Percentiles rank a stretch among this genome's conserved stretches.
Evolutionary conservation across 2,329 filamentous ascomycete genomes (phyloP).

Genomic region (Claviceps citrina): DNA sequence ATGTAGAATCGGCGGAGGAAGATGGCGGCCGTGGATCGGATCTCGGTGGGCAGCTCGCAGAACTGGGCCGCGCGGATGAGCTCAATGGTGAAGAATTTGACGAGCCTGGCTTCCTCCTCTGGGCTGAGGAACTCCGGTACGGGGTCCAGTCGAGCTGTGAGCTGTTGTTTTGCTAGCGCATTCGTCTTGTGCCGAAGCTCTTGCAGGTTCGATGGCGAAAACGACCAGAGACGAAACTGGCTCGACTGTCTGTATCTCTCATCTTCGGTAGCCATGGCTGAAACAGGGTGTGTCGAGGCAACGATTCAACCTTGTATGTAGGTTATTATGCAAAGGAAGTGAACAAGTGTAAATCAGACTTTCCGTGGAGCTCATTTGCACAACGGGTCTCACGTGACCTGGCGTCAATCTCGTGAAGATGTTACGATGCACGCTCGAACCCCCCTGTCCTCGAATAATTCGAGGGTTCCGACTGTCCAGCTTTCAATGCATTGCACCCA

Average conservation of each 20-base stretch:
- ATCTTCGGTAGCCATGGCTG: conserved; percentile 63
- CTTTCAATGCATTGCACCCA: background rate
- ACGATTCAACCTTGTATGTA: background rate
- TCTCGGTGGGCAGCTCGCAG: conserved; percentile 34
- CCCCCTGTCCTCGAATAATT: no score
- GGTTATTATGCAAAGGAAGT: background rate
- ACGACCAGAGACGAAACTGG: conserved; percentile 88
- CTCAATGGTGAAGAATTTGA: conserved; percentile 59
- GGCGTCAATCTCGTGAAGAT: conserved; percentile 1
- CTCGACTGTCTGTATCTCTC: conserved; percentile 78
- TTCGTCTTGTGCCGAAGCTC: conserved; percentile 68
- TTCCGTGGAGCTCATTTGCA: background rate
- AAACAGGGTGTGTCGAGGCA: background rate
- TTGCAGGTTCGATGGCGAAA: conserved; percentile 56
- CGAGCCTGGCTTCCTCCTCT: conserved; percentile 66
- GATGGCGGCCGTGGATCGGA: conserved; percentile 58
- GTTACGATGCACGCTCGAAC: background rate
- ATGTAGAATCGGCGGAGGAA: conserved; percentile 92
- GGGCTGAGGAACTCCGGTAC: conserved; percentile 67
- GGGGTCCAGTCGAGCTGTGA: conserved; percentile 36
- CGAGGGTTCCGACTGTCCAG: no score
- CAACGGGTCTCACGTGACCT: conserved; percentile 7
- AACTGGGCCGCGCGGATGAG: conserved; percentile 41
- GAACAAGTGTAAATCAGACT: background rate
- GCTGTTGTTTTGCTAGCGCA: conserved; percentile 50